Evolutionary conservation across 805 yeast genomes (phyloP), one percentile per base, ranked within the genome.

Genomic region (Hanseniaspora valbyensis): DNA sequence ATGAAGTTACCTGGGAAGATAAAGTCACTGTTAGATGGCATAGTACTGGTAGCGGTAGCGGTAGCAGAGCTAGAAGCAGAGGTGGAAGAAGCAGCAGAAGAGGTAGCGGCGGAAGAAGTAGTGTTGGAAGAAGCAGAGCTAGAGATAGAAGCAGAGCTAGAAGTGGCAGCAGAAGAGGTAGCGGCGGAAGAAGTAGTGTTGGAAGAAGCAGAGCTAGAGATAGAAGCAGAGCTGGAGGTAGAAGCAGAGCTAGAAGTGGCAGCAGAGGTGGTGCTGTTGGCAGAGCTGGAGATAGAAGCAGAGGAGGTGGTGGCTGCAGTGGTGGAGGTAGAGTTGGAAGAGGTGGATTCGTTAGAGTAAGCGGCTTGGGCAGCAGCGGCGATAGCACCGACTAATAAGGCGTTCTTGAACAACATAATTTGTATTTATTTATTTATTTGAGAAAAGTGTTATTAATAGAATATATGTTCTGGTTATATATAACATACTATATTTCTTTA

Each of bases 311-410:
- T 40, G 10, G 43, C 26, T 6, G 29, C 10, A 7, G 6, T 10
- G 29, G 29, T 7, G 29, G 10, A 7, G 5, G 34, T 32, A n/a
- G 34, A 32, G 34, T 32, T 32, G 16, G 34, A 12, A 5, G 14
- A 34, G 33, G 21, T n/a, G 10, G 49, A 21, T 14, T 21, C 16
- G 36, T 44, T 44, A n/a, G 32, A 26, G 43, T 45, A 45, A 30
- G 29, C 29, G n/a, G 37, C 42, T 37, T 45, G 37, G 28, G 24
- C 43, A 19, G 43, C 42, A 21, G 50, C 9, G 8, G 32, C 29
- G 14, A 38, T 14, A 45, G 50, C 50, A 45, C 50, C 42, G 18
- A 34, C 38, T 37, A 45, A 38, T 25, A 45, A 13, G 10, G 32
- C 24, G 24, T 34, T 30, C 21, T 38, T 36, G 29, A 41, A 19